Percentiles rank a stretch among this genome's conserved stretches.
Conservation (phyloP, 202 grass and related monocot species). For the Alloteropsis angusta region DNA sequence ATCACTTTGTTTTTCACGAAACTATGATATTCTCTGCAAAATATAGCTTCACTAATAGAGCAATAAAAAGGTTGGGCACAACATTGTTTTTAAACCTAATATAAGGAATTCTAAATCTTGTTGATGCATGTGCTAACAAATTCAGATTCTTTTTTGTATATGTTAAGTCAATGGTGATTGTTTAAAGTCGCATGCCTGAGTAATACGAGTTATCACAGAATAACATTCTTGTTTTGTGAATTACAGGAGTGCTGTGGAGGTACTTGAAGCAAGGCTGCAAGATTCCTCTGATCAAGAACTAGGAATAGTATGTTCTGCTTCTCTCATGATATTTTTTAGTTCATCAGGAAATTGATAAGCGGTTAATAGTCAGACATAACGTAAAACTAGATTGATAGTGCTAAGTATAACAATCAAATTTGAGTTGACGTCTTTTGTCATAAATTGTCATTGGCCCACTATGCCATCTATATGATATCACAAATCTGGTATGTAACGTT, state of each 20-base stretch:
- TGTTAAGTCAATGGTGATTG: not conserved
- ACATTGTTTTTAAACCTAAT: not conserved
- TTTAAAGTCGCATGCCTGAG: not conserved
- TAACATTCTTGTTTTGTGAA: constrained; percentile 19
- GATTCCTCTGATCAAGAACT: constrained; percentile 38
- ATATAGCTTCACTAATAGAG: not conserved
- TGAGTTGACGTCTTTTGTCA: not conserved
- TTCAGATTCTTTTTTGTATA: not conserved
- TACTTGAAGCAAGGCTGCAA: constrained; percentile 69
- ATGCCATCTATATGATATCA: not conserved
- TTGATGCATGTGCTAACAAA: not conserved
- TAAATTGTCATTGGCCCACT: not conserved
- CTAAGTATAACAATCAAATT: not conserved
- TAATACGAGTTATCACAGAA: not conserved
- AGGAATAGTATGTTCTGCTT: constrained; percentile 45
- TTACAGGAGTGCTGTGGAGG: constrained; percentile 77
- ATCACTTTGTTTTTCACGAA: constrained; percentile 14
- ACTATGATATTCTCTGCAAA: not conserved
- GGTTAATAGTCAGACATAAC: not conserved
- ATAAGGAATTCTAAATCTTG: not conserved
- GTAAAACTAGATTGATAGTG: not conserved
- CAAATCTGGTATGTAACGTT: not conserved
- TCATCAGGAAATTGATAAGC: not conserved
- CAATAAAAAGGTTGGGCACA: not conserved
- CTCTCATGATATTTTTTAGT: not conserved